Evolutionary conservation across 139 green algal genomes (phyloP).

Genomic region (Chlorella sp.): DNA sequence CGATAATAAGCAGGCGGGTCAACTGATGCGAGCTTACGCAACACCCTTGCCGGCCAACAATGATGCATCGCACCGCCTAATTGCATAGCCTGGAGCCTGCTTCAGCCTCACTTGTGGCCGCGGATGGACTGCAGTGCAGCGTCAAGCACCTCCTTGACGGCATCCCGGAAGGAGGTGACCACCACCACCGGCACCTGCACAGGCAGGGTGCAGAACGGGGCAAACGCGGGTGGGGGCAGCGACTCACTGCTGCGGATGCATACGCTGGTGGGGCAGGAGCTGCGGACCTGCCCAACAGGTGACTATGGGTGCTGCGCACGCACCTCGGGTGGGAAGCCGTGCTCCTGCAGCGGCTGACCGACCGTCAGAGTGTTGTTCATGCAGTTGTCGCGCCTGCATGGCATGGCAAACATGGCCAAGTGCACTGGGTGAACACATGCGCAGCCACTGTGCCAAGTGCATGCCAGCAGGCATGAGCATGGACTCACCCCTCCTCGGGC

Average conservation of each 20-base stretch:
- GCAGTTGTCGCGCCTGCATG: conserved; percentile 25
- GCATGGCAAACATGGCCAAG: too few relatives aligned
- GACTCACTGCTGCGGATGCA: too few relatives aligned
- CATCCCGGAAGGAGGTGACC: conserved; percentile 16
- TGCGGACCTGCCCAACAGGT: background rate
- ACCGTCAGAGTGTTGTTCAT: conserved; percentile 42
- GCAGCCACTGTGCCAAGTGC: too few relatives aligned
- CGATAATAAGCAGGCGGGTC: too few relatives aligned
- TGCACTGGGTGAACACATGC: too few relatives aligned
- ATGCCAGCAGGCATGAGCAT: too few relatives aligned
- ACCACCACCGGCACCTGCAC: conserved; percentile 20
- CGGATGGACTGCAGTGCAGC: background rate
- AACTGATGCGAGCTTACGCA: too few relatives aligned
- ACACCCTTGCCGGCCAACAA: too few relatives aligned
- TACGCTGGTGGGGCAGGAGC: too few relatives aligned
- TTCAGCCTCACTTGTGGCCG: background rate
- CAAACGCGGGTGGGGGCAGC: too few relatives aligned
- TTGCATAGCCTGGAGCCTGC: too few relatives aligned
- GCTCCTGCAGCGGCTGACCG: background rate
- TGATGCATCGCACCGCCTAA: too few relatives aligned
- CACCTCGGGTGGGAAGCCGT: conserved; percentile 15
- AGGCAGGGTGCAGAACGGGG: background rate
- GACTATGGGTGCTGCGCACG: background rate
- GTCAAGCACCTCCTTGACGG: background rate
- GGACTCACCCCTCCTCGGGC: background rate